Base-by-base conservation (phyloP, 78 protist genomes). In the Dictyostelium brefeldianum region DNA sequence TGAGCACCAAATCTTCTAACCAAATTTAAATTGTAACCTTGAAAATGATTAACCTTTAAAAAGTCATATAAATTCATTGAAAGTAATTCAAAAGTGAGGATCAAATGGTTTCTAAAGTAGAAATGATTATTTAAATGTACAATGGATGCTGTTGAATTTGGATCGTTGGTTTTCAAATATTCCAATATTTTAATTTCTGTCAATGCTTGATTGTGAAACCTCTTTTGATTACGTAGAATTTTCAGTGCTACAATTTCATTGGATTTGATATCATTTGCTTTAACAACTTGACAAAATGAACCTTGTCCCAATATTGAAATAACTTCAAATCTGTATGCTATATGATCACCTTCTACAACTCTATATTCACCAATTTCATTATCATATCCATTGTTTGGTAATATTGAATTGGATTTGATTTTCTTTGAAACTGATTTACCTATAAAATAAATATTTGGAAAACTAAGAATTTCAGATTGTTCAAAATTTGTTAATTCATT, bases 141-240 rank as follows among this genome's bases (percentile, higher is more conserved):
- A n/a, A 97, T 89, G 62, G 77, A 77, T 31, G 95, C 84, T 57
- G 89, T 59, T 36, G 81, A 89, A 65, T 73, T 65, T 69, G 82
- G 94, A 78, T 89, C 96, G 85, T 95, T 70, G 11, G 78, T 46
- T 22, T 83, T 83, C 62, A 97, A 46, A 43, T 73, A 95, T 43
- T 98, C 95, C 15, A 99, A 96, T 9, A 99, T 71, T 80, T 90
- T 71, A 9, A 98, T 99, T 65, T 99, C 99, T 5, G 98, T 82
- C 54, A 96, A 70, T 10, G 99, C 99, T 89, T 99, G 99, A 43
- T 92, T 84, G 81, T 97, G 96, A 82, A 98, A 98, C 29, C 98
- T 77, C 83, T 82, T 93, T 95, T 98, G 98, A 96, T 93, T 95
- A 71, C 95, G 90, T 91, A 98, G 73, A 62, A 98, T 93, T 89